A percentile compares a stretch with the other conserved stretches of the same genome.
These are phyloP conservation scores for Rhinocladiella similis DNA, from an alignment of 2,329 filamentous ascomycete genomes.

Conservation along the genomic window DNA sequence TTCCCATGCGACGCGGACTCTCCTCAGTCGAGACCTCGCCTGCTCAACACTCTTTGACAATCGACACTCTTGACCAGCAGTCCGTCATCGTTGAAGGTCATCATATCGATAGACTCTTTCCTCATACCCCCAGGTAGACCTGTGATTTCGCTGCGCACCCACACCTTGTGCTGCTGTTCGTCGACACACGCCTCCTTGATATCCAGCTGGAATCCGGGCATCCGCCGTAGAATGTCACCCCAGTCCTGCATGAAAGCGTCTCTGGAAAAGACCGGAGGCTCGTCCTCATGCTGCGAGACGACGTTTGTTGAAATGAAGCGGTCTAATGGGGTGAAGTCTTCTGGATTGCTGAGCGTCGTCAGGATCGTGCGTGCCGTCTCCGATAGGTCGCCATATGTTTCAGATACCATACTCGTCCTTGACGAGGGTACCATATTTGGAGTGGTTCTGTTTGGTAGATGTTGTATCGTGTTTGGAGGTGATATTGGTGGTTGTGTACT, in stretches of 20 bases:
- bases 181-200: conserved; percentile 18
- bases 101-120: conserved; percentile 16
- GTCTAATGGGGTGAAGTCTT: not conserved
- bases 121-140: conserved; percentile 9
- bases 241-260: not conserved
- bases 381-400: not conserved
- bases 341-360: not conserved
- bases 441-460: not conserved
- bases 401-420: not conserved
- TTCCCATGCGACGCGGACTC: not conserved
- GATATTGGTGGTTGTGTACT: too few species aligned
- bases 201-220: conserved; percentile 10
- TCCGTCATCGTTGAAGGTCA: conserved; percentile 11
- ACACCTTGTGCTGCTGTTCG: conserved; percentile 14
- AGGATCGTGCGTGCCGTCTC: not conserved
- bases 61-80: conserved; percentile 12
- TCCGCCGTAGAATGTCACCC: not conserved
- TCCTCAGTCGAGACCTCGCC: not conserved
- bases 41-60: conserved; percentile 3
- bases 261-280: not conserved
- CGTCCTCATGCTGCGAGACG: not conserved
- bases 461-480: not conserved
- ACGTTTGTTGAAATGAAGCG: not conserved
- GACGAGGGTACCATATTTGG: not conserved
- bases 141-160: conserved; percentile 16